Evolutionary conservation across 2,329 filamentous ascomycete genomes (phyloP).

Genomic region (Fusarium praegraminearum): DNA sequence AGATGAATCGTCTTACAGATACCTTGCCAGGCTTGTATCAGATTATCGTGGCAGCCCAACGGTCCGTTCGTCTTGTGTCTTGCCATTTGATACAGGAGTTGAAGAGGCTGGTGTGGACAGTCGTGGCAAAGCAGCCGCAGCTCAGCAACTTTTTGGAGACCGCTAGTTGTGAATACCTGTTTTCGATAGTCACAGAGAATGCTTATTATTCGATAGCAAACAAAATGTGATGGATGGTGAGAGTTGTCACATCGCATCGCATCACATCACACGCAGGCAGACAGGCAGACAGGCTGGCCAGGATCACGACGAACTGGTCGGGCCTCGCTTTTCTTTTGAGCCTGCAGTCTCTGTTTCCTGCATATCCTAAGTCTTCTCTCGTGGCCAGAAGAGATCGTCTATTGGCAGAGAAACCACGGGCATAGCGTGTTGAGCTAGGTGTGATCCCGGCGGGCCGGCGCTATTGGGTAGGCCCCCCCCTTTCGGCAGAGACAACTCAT

Average conservation of each 20-base stretch:
- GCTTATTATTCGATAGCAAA: constrained; percentile 23
- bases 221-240: constrained; percentile 10
- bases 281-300: constrained; percentile 1
- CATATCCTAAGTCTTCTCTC: constrained; percentile 26
- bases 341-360: constrained; percentile 20
- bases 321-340: constrained; percentile 27
- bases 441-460: constrained; percentile 47
- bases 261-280: background rate
- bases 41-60: constrained; percentile 15
- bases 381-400: constrained; percentile 28
- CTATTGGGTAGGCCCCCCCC: constrained; percentile 51
- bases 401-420: constrained; percentile 42
- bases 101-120: constrained; percentile 22
- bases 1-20: constrained; percentile 7
- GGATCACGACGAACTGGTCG: constrained; percentile 36
- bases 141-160: constrained; percentile 19
- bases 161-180: constrained; percentile 26
- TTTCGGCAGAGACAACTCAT: constrained; percentile 57
- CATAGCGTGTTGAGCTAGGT: constrained; percentile 37
- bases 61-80: background rate
- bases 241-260: constrained; percentile 28
- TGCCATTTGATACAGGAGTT: background rate
- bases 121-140: constrained; percentile 29
- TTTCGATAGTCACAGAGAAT: constrained; percentile 16
- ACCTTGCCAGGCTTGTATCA: constrained; percentile 9